phyloP scores from a whole-genome alignment of 1,284 basidiomycete genomes.

The Tremellales sp. region DNA sequence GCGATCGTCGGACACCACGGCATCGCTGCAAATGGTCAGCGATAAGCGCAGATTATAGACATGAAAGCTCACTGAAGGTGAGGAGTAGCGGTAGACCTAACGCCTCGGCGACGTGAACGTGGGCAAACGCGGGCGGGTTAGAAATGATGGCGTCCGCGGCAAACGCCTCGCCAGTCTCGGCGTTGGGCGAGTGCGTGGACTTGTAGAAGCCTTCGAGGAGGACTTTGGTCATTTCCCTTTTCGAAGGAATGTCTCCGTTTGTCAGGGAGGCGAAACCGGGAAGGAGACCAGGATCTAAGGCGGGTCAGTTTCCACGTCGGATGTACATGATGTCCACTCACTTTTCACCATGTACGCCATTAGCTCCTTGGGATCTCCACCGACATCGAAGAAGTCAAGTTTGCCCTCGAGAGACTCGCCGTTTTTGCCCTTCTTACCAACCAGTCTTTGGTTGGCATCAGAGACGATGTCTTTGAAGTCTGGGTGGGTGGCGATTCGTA shows the following conservation, averaged over 20 bases:
- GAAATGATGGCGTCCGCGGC: conserved; percentile 62
- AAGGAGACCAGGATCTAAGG: conserved; percentile 40
- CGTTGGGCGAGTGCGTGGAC: conserved; percentile 55
- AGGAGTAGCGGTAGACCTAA: conserved; percentile 59
- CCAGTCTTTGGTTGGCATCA: conserved; percentile 53
- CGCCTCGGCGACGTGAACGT: conserved; percentile 63
- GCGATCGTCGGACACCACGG: conserved; percentile 63
- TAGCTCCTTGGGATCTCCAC: conserved; percentile 44
- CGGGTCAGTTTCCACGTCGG: conserved; percentile 1
- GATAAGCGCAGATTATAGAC: background rate
- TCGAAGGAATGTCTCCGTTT: conserved; percentile 37
- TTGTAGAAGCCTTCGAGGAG: conserved; percentile 61
- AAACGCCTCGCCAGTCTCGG: conserved; percentile 52
- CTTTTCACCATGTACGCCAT: conserved; percentile 49
- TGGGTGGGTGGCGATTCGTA: conserved; percentile 64
- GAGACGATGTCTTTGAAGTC: conserved; percentile 60
- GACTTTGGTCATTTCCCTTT: conserved; percentile 42
- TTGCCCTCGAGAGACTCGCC: conserved; percentile 38
- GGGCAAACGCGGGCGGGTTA: conserved; percentile 63
- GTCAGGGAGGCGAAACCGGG: conserved; percentile 36
- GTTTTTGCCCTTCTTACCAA: conserved; percentile 53
- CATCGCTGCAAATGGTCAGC: conserved; percentile 64
- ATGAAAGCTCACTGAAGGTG: conserved; percentile 55
- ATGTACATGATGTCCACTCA: conserved; percentile 45
- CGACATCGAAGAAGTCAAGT: conserved; percentile 42